Conservation (phyloP, 495 filamentous ascomycete species). For the Aspergillus saccharolyticus region DNA sequence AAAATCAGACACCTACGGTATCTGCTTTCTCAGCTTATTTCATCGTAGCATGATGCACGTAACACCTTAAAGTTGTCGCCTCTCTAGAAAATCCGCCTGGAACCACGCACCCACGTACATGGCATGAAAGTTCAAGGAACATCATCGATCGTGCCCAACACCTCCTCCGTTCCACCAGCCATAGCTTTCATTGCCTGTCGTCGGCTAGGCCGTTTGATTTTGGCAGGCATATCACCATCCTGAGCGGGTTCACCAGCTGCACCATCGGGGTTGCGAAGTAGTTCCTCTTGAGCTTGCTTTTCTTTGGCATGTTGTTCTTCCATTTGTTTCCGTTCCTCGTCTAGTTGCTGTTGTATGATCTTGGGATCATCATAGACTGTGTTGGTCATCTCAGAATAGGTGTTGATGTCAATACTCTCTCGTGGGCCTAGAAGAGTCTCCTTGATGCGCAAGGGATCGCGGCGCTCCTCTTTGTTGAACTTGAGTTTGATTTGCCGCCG, state of each 20-base stretch:
- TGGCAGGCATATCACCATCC: slow-evolving; percentile 33
- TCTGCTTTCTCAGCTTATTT: neutral
- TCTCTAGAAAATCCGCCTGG: slow-evolving; percentile 5
- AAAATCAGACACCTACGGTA: neutral
- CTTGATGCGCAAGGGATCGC: slow-evolving; percentile 63
- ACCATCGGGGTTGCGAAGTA: slow-evolving; percentile 42
- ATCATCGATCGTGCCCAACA: slow-evolving; percentile 39
- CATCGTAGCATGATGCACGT: neutral
- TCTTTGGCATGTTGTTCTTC: slow-evolving; percentile 63
- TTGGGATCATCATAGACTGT: slow-evolving; percentile 49
- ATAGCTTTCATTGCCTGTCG: slow-evolving; percentile 27
- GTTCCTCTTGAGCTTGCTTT: slow-evolving; percentile 48
- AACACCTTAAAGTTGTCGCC: neutral
- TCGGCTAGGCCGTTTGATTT: slow-evolving; percentile 35
- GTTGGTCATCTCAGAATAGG: slow-evolving; percentile 60
- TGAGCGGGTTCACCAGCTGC: slow-evolving; percentile 27
- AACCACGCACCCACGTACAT: neutral
- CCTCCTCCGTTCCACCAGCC: slow-evolving; percentile 40
- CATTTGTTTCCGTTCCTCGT: slow-evolving; percentile 63
- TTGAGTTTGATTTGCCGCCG: slow-evolving; percentile 84
- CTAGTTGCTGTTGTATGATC: slow-evolving; percentile 56
- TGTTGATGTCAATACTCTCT: slow-evolving; percentile 57
- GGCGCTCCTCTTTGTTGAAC: slow-evolving; percentile 86
- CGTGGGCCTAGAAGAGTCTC: slow-evolving; percentile 58
- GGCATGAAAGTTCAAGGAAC: slow-evolving; percentile 24